Base-by-base conservation (phyloP, 345 rosid genomes). In the Hypericum perforatum region DNA sequence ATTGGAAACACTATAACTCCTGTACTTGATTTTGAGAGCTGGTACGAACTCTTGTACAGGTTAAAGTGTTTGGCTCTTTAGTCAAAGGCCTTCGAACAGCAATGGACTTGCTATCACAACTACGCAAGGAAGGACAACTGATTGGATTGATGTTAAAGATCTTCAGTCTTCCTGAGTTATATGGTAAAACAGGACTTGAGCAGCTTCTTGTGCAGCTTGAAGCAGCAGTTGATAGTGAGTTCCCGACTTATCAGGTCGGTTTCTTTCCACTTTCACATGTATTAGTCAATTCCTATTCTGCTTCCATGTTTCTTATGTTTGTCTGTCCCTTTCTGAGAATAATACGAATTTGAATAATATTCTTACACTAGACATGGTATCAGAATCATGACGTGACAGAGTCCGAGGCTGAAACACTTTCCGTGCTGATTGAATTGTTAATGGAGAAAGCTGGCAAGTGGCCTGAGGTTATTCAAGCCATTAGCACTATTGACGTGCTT, bases 221-320 rank as follows among this genome's bases (percentile, higher is more conserved):
- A 79, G 96, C 95, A 49, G 98, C 98, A 22, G 59, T 87, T 41
- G 96, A 79, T 37, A 87, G 92, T 38, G 98, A 87, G 75, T 91
- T 91, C 70, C 95, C 96, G 7, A 72, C 79, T 74, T 85, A 82
- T 65, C 95, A 87, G 98, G 98, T 87, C 45, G 59, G 74, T 58
- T 62, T 62, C 63, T 52, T 56, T 62, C 54, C 45, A 60, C 39
- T 37, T 22, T 4, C 32, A 22, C 32, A 22, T 22, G 32, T 22
- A 22, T 22, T 22, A 22, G 32, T 22, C 32, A 22, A 4, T 22
- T 22, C 4, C 32, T 22, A 22, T 22, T 22, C 32, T 22, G 32
- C 32, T 22, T 22, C 4, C 32, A 22, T 1, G 32, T 22, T 22
- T 1, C 32, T 22, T 22, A 22, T 22, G 32, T 22, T 22, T 22